A percentile compares a stretch with the other conserved stretches of the same genome.
These are phyloP conservation scores for Tetracladium maxilliforme DNA, from an alignment of 2,329 filamentous ascomycete genomes.

Conservation along the genomic window DNA sequence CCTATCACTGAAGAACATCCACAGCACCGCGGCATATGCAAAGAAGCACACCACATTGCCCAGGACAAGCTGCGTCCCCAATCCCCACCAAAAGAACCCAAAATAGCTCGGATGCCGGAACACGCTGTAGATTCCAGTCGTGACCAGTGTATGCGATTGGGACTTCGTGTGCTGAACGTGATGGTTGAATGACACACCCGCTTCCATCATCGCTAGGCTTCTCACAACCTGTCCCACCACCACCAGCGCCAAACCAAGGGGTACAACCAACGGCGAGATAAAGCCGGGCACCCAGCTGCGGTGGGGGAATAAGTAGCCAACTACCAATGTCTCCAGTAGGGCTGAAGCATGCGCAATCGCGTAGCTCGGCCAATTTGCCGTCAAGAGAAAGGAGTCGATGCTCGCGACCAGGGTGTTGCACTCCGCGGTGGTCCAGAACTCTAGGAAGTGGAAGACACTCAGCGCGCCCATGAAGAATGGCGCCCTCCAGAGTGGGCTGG, in stretches of 20 bases:
- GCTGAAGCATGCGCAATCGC: slow-evolving; percentile 69
- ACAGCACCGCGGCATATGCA: slow-evolving; percentile 62
- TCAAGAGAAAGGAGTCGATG: slow-evolving; percentile 67
- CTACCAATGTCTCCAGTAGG: slow-evolving; percentile 55
- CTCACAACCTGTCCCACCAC: slow-evolving; percentile 59
- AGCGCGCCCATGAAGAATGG: slow-evolving; percentile 57
- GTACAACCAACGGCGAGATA: slow-evolving; percentile 17
- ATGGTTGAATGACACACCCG: slow-evolving; percentile 86
- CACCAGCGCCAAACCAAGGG: slow-evolving; percentile 48
- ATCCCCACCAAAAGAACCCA: slow-evolving; percentile 95
- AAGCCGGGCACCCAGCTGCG: slow-evolving; percentile 12
- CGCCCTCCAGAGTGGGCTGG: slow-evolving; percentile 35
- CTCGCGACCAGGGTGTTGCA: slow-evolving; percentile 66
- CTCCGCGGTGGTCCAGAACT: slow-evolving; percentile 79
- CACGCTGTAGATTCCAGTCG: slow-evolving; percentile 59
- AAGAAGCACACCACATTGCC: slow-evolving; percentile 71
- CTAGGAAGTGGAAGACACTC: slow-evolving; percentile 82
- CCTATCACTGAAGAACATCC: slow-evolving; percentile 67
- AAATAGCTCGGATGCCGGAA: slow-evolving; percentile 89
- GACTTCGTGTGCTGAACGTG: slow-evolving; percentile 60
- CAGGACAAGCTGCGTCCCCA: slow-evolving; percentile 85
- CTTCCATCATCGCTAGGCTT: slow-evolving; percentile 76
- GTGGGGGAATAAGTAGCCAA: slow-evolving; percentile 37
- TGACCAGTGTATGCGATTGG: slow-evolving; percentile 65
- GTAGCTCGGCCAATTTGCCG: slow-evolving; percentile 73